Evolutionary conservation across 495 filamentous ascomycete genomes (phyloP).

Genomic region (Penicillium alfredii): DNA sequence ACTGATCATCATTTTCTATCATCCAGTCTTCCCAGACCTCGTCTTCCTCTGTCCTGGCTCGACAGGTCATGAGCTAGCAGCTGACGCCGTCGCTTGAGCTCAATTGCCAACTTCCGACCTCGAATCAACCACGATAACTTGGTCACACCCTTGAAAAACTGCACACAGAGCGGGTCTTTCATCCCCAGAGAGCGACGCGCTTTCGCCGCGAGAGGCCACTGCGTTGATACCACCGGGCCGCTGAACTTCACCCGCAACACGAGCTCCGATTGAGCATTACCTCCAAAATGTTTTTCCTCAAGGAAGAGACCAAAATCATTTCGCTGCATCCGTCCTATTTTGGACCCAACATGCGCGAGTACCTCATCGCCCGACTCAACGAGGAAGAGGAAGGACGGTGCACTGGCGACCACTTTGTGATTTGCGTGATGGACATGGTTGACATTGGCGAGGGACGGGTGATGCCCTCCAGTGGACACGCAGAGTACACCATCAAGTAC

Average conservation of each 20-base stretch:
- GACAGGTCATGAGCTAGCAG: slow-evolving; percentile 20
- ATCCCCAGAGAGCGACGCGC: no score
- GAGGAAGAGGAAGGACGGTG: slow-evolving; percentile 91
- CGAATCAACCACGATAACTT: neutral
- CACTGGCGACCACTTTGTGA: slow-evolving; percentile 89
- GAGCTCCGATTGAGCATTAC: no score
- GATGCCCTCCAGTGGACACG: slow-evolving; percentile 78
- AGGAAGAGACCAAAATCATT: slow-evolving; percentile 87
- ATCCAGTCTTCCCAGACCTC: neutral
- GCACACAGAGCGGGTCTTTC: no score
- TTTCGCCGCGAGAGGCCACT: no score
- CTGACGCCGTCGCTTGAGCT: slow-evolving; percentile 10
- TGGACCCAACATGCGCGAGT: slow-evolving; percentile 79
- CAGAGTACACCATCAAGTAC: slow-evolving; percentile 92
- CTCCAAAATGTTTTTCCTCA: slow-evolving; percentile 85
- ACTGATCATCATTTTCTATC: slow-evolving; percentile 4
- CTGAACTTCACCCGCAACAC: no score
- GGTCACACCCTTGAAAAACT: neutral
- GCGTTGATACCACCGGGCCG: no score
- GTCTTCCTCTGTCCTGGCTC: slow-evolving; percentile 3
- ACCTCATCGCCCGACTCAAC: slow-evolving; percentile 77
- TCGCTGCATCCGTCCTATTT: slow-evolving; percentile 96
- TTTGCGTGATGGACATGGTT: slow-evolving; percentile 90
- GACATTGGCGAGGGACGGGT: slow-evolving; percentile 89
- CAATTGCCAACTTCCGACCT: slow-evolving; percentile 7